Base-by-base conservation (phyloP, 2,329 filamentous ascomycete species). In the Neospermospora avenae region DNA sequence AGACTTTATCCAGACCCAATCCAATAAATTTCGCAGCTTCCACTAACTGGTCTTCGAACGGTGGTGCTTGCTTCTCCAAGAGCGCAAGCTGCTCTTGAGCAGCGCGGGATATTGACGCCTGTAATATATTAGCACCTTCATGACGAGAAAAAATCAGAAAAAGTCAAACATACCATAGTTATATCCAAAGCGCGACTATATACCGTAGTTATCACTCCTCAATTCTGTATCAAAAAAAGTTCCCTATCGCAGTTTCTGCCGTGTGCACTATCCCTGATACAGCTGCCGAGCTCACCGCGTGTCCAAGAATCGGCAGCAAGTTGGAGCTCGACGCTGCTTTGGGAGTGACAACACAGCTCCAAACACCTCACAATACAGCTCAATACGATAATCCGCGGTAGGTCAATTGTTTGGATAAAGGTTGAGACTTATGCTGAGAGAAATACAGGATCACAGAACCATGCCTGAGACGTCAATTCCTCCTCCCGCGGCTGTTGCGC, bases 401-500 rank as follows among this genome's bases (percentile, higher is more conserved):
- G 11, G 63, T 53, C 59, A 63, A 65, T 63, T 62, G 55, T n/a
- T 22, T 14, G 13, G 7, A 4, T 13, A 16, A 28, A 57, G 48
- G 5, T 58, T 11, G 22, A 14, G 25, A 14, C 2, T 44, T 39
- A 42, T 49, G 39, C 57, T 59, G 37, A 62, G 34, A 55, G 31
- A 18, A 46, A 28, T 11, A 8, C 35, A 61, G 58, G 39, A 55
- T 14, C 39, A 56, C 24, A 39, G 11, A 56, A 63, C 46, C 44
- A 72, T 72, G 70, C 62, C 70, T 44, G 71, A 72, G 61, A 69
- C 68, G 42, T 66, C 70, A 41, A 68, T 68, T 61, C 53, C 84
- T 68, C 82, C 86, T 67, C 79, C 84, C 76, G 82, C 85, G 67
- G 82, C 85, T 66, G 83, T 89, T 74, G 83, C 88, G 76, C 86